phyloP scores from a whole-genome alignment of 1,284 basidiomycete species.

The Megacollybia platyphylla region DNA sequence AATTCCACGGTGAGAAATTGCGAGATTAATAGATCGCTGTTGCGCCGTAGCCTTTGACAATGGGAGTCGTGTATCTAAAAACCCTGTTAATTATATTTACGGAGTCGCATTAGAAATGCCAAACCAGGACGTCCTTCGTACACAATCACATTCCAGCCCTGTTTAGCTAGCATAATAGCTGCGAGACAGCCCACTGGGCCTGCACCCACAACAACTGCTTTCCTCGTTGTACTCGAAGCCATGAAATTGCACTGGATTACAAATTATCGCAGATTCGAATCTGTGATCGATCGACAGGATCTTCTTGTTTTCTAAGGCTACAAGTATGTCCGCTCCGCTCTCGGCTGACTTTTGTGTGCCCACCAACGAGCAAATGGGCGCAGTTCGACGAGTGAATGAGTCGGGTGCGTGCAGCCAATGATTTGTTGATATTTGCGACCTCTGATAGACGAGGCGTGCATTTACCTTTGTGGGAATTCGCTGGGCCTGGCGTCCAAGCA shows the following conservation, averaged over 20 bases:
- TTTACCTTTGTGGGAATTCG: constrained; percentile 96
- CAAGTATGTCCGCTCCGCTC: constrained; percentile 17
- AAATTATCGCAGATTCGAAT: neutral
- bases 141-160: constrained; percentile 84
- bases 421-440: neutral
- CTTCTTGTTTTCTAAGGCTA: constrained; percentile 1
- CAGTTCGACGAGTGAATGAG: constrained; percentile 25
- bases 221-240: constrained; percentile 13
- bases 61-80: constrained; percentile 57
- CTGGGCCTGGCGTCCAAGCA: constrained; percentile 75
- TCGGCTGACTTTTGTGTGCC: constrained; percentile 52
- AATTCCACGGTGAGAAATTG: constrained; percentile 88
- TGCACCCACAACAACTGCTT: constrained; percentile 65
- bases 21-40: constrained; percentile 91
- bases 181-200: constrained; percentile 93
- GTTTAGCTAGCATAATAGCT: constrained; percentile 76
- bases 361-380: constrained; percentile 41
- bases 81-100: constrained; percentile 3
- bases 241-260: neutral
- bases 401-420: constrained; percentile 1
- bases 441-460: constrained; percentile 33
- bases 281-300: neutral
- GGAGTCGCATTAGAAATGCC: constrained; percentile 11
- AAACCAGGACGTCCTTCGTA: constrained; percentile 81
- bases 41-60: constrained; percentile 49